A percentile compares a stretch with the other conserved stretches of the same genome.
These are phyloP conservation scores for Lactifluus hygrophoroides DNA, from an alignment of 768 basidiomycete genomes.

Conservation along the genomic window DNA sequence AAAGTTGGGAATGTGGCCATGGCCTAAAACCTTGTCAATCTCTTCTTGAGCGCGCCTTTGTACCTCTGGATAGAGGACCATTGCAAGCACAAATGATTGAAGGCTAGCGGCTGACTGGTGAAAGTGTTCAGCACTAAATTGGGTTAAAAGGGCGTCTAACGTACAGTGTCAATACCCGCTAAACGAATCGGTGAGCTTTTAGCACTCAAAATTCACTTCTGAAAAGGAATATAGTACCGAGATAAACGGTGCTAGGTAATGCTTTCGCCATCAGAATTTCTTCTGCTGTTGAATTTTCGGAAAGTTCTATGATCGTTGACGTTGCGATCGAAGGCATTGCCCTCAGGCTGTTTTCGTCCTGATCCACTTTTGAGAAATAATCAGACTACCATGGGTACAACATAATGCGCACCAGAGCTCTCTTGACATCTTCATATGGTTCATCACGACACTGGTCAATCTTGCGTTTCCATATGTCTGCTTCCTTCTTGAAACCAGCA, in stretches of 20 bases:
- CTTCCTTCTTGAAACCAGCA: conserved; percentile 22
- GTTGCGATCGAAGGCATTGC: conserved; percentile 4
- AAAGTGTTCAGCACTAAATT: not conserved
- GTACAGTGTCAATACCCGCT: conserved; percentile 7
- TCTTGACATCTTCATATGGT: conserved; percentile 21
- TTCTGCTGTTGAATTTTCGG: conserved; percentile 2
- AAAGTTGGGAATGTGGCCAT: no score
- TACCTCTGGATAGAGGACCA: no score
- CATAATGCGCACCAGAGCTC: conserved; percentile 18
- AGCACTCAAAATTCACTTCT: not conserved
- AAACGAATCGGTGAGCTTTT: not conserved
- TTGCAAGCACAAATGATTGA: no score
- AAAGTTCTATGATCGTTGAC: not conserved
- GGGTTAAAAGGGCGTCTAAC: not conserved
- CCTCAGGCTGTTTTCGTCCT: conserved; percentile 1
- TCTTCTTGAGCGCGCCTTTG: no score
- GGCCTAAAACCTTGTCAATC: no score
- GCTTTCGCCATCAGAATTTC: not conserved
- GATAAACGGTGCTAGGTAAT: conserved; percentile 3
- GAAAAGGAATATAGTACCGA: not conserved
- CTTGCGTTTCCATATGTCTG: conserved; percentile 13
- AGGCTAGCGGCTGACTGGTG: conserved; percentile 13
- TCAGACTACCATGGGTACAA: not conserved
- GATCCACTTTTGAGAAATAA: not conserved
- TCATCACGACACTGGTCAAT: conserved; percentile 20